Conservation (phyloP, 2,329 filamentous ascomycete genomes). For the Ophiognomonia clavigignenti-juglandacearum region DNA sequence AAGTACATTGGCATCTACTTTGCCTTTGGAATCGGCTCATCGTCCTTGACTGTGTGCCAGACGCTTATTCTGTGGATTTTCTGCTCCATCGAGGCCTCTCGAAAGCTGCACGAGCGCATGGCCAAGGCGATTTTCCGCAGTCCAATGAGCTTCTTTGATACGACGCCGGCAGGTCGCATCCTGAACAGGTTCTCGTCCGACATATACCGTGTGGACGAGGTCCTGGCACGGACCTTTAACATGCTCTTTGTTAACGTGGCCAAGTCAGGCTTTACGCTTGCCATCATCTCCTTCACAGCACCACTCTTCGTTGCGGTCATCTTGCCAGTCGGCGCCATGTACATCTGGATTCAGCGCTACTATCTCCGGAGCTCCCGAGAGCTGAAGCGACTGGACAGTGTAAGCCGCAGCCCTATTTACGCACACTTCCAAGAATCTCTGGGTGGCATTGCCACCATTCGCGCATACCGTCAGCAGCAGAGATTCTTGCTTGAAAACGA, state of each 20-base stretch:
- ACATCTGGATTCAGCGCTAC: slow-evolving; percentile 93
- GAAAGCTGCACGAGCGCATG: slow-evolving; percentile 96
- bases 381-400: slow-evolving; percentile 90
- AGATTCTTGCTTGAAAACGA: slow-evolving; percentile 92
- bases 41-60: slow-evolving; percentile 80
- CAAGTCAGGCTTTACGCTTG: slow-evolving; percentile 75
- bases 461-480: slow-evolving; percentile 84
- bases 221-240: slow-evolving; percentile 94
- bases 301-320: slow-evolving; percentile 79
- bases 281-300: slow-evolving; percentile 76
- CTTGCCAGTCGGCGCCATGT: slow-evolving; percentile 73
- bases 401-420: slow-evolving; percentile 93
- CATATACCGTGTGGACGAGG: slow-evolving; percentile 81
- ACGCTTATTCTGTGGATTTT: slow-evolving; percentile 98
- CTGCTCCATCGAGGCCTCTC: slow-evolving; percentile 96
- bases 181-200: slow-evolving; percentile 93
- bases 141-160: slow-evolving; percentile 98
- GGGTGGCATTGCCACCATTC: slow-evolving; percentile 89
- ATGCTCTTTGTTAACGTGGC: slow-evolving; percentile 82
- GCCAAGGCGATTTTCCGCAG: slow-evolving; percentile 94
- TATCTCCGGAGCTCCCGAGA: slow-evolving; percentile 95
- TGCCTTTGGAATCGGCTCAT: slow-evolving; percentile 83
- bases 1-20: slow-evolving; percentile 96
- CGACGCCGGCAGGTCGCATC: slow-evolving; percentile 92
- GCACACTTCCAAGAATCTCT: slow-evolving; percentile 98